Evolutionary conservation across 2,329 filamentous ascomycete species (phyloP).

Genomic region (Phaeosphaeriaceae sp.): DNA sequence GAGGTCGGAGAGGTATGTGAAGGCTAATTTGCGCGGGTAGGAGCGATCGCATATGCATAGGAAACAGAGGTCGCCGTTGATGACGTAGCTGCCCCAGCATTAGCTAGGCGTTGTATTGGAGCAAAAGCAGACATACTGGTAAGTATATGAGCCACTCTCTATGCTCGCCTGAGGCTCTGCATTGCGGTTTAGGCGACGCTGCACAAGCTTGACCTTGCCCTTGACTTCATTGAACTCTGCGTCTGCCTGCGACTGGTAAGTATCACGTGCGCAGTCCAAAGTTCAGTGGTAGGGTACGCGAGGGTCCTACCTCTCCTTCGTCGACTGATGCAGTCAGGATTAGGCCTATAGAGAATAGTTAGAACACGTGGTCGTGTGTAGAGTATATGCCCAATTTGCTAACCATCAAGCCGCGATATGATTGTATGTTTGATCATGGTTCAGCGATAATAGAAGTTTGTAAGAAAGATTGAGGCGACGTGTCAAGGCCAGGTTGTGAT

Average conservation of each 20-base stretch:
- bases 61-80: slow-evolving; percentile 84
- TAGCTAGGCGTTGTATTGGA: slow-evolving; percentile 11
- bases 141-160: slow-evolving; percentile 79
- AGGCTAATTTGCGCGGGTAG: slow-evolving; percentile 97
- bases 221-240: slow-evolving; percentile 85
- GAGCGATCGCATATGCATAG: slow-evolving; percentile 91
- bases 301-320: slow-evolving; percentile 70
- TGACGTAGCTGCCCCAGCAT: slow-evolving; percentile 70
- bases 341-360: slow-evolving; percentile 68
- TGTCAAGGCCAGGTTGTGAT: background rate
- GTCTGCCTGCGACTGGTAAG: slow-evolving; percentile 61
- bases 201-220: slow-evolving; percentile 85
- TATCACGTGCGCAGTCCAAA: slow-evolving; percentile 1
- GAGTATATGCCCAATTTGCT: background rate
- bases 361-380: slow-evolving; percentile 11
- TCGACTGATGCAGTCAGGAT: slow-evolving; percentile 95
- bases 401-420: slow-evolving; percentile 91
- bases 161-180: slow-evolving; percentile 91
- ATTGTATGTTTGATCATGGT: slow-evolving; percentile 89
- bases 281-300: background rate
- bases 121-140: too few relatives aligned
- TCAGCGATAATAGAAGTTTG: background rate
- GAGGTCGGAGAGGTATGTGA: slow-evolving; percentile 96
- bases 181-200: slow-evolving; percentile 86
- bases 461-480: background rate